Evolutionary conservation across 2,329 filamentous ascomycete genomes (phyloP).

Genomic region (Stagonosporopsis rhizophila): DNA sequence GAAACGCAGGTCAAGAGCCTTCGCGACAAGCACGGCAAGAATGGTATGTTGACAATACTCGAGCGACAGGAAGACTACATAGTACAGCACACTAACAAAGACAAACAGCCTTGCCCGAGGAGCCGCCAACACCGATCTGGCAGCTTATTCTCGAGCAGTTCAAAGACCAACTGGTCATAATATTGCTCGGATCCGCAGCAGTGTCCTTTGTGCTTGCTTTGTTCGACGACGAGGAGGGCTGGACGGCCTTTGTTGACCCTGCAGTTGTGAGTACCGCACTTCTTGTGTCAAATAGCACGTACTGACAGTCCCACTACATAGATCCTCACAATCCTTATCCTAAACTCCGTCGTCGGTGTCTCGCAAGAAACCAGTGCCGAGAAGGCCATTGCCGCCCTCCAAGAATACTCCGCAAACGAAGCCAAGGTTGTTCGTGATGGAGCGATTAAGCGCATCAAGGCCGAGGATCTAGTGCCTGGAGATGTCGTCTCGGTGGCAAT

Average conservation of each 20-base stretch:
- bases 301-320: constrained; percentile 50
- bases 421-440: constrained; percentile 92
- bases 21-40: constrained; percentile 60
- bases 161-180: constrained; percentile 97
- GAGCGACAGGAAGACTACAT: not conserved
- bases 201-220: constrained; percentile 93
- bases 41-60: constrained; percentile 53
- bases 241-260: constrained; percentile 97
- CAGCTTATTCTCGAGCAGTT: constrained; percentile 97
- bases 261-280: constrained; percentile 73
- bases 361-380: constrained; percentile 98
- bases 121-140: constrained; percentile 95
- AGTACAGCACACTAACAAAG: constrained; percentile 5
- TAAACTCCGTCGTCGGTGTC: constrained; percentile 96
- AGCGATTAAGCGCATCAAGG: constrained; percentile 81
- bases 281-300: not conserved
- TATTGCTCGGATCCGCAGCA: constrained; percentile 88
- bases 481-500: constrained; percentile 89
- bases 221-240: constrained; percentile 91
- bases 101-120: constrained; percentile 73
- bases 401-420: constrained; percentile 99
- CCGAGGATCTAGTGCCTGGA: constrained; percentile 95
- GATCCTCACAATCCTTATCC: constrained; percentile 95
- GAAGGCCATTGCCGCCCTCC: constrained; percentile 95
- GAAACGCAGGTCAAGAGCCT: constrained; percentile 56